Conservation (phyloP, 2,329 filamentous ascomycete genomes). For the Hirsutella rhossiliensis region DNA sequence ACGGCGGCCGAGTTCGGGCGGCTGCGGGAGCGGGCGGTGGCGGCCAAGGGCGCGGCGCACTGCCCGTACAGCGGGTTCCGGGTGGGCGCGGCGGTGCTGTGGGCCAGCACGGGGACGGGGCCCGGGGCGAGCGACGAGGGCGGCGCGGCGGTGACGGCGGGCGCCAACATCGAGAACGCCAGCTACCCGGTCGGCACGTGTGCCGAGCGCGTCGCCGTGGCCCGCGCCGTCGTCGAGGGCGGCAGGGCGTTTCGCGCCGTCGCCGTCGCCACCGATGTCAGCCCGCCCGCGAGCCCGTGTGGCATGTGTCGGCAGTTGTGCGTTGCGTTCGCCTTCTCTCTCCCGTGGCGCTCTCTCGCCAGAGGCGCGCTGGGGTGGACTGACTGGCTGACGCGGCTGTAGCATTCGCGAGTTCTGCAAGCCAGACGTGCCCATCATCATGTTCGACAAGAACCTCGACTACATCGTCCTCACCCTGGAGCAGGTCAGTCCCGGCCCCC, state of each 20-base stretch:
- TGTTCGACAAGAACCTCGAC: constrained; percentile 77
- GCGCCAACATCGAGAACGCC: constrained; percentile 90
- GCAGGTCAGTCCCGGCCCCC: constrained; percentile 34
- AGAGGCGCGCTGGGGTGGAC: not conserved
- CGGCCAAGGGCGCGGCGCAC: constrained; percentile 70
- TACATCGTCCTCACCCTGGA: constrained; percentile 59
- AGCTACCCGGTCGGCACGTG: constrained; percentile 91
- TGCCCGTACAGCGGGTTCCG: constrained; percentile 90
- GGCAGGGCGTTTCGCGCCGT: constrained; percentile 58
- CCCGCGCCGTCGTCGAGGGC: constrained; percentile 58
- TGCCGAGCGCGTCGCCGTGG: constrained; percentile 83
- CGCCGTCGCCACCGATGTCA: constrained; percentile 73
- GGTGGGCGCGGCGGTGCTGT: constrained; percentile 71
- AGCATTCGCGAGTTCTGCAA: constrained; percentile 68
- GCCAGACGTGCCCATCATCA: constrained; percentile 64
- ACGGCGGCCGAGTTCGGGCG: constrained; percentile 50
- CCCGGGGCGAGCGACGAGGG: constrained; percentile 21
- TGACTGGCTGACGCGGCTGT: constrained; percentile 5
- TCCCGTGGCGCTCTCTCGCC: not conserved
- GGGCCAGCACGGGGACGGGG: no score
- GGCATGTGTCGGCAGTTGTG: constrained; percentile 95
- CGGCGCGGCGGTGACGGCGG: constrained; percentile 32
- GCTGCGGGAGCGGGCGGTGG: constrained; percentile 50
- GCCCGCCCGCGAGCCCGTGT: constrained; percentile 62
- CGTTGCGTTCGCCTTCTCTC: constrained; percentile 18